Evolutionary conservation across 2,329 filamentous ascomycete species (phyloP), one percentile per base, ranked within the genome.

Genomic region (Lecanoromycetidae sp.): DNA sequence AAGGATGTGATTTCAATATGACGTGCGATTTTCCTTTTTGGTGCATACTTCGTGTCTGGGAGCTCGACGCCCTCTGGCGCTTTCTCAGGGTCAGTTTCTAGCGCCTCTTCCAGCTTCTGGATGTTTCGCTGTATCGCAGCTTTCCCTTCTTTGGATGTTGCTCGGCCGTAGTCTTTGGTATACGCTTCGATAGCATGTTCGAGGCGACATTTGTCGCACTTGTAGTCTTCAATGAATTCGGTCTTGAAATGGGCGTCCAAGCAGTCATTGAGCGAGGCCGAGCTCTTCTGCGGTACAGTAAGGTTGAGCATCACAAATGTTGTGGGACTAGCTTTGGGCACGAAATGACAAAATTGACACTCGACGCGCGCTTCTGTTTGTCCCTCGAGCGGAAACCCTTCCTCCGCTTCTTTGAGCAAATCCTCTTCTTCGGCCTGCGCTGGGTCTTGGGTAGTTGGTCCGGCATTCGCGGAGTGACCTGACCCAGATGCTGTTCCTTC

Each of bases 151-250:
- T 75, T 70, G 0, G 76, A 75, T 19, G 63, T 71, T 3, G 75
- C 71, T 46, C 68, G 74, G 27, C 68, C 64, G 27, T 82, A 61
- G 53, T 87, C 79, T 5, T 71, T 67, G 52, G 77, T 69, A 53
- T 86, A 76, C 42, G 74, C 65, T 25, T 79, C 70, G 44, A 85
- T 67, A 3, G 87, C 87, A 62, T 94, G 84, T 35, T 85, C 66
- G n/a, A 98, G 71, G 19, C 87, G 79, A 60, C 91, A 98, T 65
- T 80, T 84, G 58, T 95, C 91, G 67, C 91, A 98, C 56, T 85
- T 88, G 71, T 93, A 98, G 61, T 94, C 91, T 53, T 96, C 90
- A 55, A 98, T 95, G 61, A 87, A 83, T 63, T 98, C 91, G 0
- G 86, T 87, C 66, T 94, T 94, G 56, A 98, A 81, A 64, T 95